phyloP scores from a whole-genome alignment of 345 rosid genomes.

The Hevea brasiliensis region DNA sequence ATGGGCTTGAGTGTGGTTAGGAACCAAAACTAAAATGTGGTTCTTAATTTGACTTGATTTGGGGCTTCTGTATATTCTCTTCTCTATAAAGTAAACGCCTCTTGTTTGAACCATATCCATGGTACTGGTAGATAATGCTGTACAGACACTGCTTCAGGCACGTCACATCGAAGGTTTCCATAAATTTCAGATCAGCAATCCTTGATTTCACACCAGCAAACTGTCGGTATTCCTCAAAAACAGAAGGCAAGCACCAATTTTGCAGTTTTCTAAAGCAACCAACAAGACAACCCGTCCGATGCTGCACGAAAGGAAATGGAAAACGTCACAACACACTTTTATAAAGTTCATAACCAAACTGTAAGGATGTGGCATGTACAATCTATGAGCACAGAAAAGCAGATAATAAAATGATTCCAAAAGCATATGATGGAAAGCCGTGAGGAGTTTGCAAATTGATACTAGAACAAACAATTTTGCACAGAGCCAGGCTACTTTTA shows the following conservation, averaged over 20 bases:
- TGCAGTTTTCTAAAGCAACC: conserved; percentile 86
- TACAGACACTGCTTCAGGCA: conserved; percentile 56
- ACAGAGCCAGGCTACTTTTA: background rate
- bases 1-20: background rate
- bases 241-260: conserved; percentile 72
- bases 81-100: conserved; percentile 66
- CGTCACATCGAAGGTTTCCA: conserved; percentile 51
- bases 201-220: conserved; percentile 70
- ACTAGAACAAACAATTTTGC: background rate
- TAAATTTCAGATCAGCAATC: conserved; percentile 52
- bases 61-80: conserved; percentile 54
- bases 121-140: conserved; percentile 74
- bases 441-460: background rate
- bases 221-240: conserved; percentile 65
- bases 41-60: conserved; percentile 21
- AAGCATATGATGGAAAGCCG: no score
- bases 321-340: background rate
- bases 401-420: no score
- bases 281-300: conserved; percentile 82
- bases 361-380: background rate
- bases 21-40: conserved; percentile 18
- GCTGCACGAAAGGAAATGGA: conserved; percentile 46
- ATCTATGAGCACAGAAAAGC: no score
- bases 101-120: conserved; percentile 60
- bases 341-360: background rate